Conservation (phyloP, 1,284 basidiomycete species). For the Exobasidium rhododendri region DNA sequence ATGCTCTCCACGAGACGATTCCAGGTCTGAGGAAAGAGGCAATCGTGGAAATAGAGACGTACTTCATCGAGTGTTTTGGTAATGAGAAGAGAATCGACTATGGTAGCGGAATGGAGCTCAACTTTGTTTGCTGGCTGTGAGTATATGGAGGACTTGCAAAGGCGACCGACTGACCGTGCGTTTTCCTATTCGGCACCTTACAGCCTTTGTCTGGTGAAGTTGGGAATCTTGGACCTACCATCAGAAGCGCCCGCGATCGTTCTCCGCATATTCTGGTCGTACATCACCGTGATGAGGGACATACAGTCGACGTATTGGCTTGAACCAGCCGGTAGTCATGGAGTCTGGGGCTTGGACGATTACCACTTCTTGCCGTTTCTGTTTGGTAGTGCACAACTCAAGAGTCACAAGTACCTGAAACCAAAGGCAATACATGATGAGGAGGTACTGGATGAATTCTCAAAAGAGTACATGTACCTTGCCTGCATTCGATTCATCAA, state of each 20-base stretch:
- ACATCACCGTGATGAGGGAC: conserved; percentile 68
- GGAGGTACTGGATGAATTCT: conserved; percentile 89
- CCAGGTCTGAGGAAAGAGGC: conserved; percentile 50
- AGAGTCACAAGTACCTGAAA: conserved; percentile 79
- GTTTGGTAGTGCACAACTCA: conserved; percentile 79
- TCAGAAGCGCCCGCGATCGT: conserved; percentile 77
- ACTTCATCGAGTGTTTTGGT: conserved; percentile 87
- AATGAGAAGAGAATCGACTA: conserved; percentile 91
- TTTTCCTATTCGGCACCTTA: background rate
- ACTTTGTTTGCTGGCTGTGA: conserved; percentile 94
- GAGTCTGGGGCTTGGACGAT: conserved; percentile 97
- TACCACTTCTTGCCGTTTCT: conserved; percentile 96
- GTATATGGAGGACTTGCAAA: conserved; percentile 50
- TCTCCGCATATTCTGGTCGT: conserved; percentile 77
- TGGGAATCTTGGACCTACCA: conserved; percentile 64
- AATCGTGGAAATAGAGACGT: conserved; percentile 60
- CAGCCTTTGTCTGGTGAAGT: conserved; percentile 69
- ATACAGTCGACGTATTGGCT: conserved; percentile 95
- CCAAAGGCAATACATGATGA: conserved; percentile 89
- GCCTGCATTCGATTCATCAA: conserved; percentile 96
- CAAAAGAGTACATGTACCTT: conserved; percentile 92
- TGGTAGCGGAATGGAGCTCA: conserved; percentile 97
- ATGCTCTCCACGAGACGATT: conserved; percentile 23
- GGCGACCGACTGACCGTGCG: background rate
- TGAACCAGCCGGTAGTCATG: conserved; percentile 94